phyloP scores from a whole-genome alignment of 768 basidiomycete genomes.

The Pleurotus sapidus region DNA sequence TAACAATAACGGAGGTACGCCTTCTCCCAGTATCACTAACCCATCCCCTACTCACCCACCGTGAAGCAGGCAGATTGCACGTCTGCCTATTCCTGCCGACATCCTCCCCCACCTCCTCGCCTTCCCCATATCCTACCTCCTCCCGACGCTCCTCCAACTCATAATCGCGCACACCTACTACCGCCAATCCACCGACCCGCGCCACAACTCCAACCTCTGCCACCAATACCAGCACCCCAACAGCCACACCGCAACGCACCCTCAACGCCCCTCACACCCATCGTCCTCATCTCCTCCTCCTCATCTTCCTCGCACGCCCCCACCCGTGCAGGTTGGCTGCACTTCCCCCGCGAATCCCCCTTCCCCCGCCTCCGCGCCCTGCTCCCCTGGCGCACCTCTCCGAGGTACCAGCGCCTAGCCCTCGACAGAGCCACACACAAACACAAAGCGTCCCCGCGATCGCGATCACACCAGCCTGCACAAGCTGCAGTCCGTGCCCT shows the following conservation, averaged over 20 bases:
- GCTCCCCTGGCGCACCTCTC: not conserved
- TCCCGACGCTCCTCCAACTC: conserved; percentile 10
- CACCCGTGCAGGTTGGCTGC: not conserved
- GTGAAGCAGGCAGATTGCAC: conserved; percentile 4
- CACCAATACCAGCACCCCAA: not conserved
- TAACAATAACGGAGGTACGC: not conserved
- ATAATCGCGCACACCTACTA: conserved; percentile 9
- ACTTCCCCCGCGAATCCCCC: not conserved
- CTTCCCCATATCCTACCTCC: conserved; percentile 9
- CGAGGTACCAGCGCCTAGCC: not conserved
- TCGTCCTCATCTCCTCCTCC: not conserved
- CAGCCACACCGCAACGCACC: not conserved
- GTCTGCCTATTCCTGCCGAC: conserved; percentile 2
- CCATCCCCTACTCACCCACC: not conserved
- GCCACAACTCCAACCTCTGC: conserved; percentile 3
- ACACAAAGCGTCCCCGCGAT: no score
- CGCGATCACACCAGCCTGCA: no score
- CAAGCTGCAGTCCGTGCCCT: no score
- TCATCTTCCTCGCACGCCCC: not conserved
- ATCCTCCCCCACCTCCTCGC: not conserved
- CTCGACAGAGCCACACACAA: no score
- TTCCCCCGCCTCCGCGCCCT: conserved; percentile 1
- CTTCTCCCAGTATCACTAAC: not conserved
- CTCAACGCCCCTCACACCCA: not conserved
- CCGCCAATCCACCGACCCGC: conserved; percentile 5